Evolutionary conservation across 345 rosid genomes (phyloP), one percentile per base, ranked within the genome.

Genomic region (Barbarea vulgaris): DNA sequence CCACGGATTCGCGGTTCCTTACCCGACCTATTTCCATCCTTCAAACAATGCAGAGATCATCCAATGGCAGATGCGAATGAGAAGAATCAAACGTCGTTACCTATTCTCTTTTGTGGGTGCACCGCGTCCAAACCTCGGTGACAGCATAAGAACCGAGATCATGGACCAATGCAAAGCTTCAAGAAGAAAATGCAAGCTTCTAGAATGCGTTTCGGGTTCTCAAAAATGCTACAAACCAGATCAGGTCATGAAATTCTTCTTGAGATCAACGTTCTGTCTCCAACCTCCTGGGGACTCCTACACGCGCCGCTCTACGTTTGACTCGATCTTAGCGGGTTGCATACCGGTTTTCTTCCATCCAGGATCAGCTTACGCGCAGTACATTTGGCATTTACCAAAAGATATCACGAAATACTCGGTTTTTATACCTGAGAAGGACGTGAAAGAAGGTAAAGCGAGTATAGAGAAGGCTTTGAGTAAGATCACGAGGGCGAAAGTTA

Each of bases 291-390:
- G 97, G 31, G 98, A 93, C 74, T 91, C 97, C 18, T 89, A 84
- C 69, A 93, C 96, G 0, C 81, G 98, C 50, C 75, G 93, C 24
- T 93, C 98, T 1, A 81, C 89, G 9, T 91, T 91, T 8, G 98
- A 93, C 79, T 87, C 98, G 0, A 91, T 93, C 21, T 27, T 91
- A 62, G 86, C 90, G 0, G 98, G 98, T 13, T 93, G 98, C 67
- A 90, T 93, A 55, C 96, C 98, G 0, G 97, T 93, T 53, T 93
- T 91, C 81, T 93, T 93, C 84, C 96, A 93, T 62, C 91, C 96
- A 0, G 96, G 93, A 1, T 89, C 98, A 1, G 91, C 89, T 14
- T 93, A 91, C 47, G 96, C 83, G 3, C 97, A 93, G 48, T 91
- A 91, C 58, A 17, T 84, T 42, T 93, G 98, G 96, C 97, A 93